phyloP scores from a whole-genome alignment of 768 basidiomycete species.

The Rhodotorula diobovata region DNA sequence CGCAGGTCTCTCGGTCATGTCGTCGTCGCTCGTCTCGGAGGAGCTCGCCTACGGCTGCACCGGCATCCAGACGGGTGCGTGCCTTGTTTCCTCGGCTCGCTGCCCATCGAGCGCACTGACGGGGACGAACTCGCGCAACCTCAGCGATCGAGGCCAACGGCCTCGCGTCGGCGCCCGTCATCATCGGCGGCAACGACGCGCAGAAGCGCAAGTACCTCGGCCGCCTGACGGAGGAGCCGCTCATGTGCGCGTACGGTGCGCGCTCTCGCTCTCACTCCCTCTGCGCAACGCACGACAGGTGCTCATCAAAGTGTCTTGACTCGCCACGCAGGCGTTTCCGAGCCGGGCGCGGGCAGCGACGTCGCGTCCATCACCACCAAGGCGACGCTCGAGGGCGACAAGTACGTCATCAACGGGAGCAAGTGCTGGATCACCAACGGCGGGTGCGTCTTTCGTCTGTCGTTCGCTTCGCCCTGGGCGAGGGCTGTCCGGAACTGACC shows the following conservation, averaged over 20 bases:
- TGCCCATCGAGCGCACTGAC: accelerated
- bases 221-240: constrained; percentile 49
- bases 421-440: constrained; percentile 47
- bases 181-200: constrained; percentile 47
- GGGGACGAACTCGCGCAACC: too few relatives aligned
- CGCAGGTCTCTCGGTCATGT: constrained; percentile 46
- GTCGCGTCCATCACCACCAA: constrained; percentile 49
- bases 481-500: not conserved
- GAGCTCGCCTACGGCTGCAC: constrained; percentile 39
- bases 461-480: not conserved
- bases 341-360: constrained; percentile 50
- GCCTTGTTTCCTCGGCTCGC: not conserved
- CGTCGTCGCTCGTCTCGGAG: constrained; percentile 48
- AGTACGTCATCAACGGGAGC: constrained; percentile 43
- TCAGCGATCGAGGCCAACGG: constrained; percentile 51
- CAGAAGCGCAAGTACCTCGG: constrained; percentile 50
- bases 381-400: constrained; percentile 47
- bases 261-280: constrained; percentile 20
- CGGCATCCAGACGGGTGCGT: constrained; percentile 32
- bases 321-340: constrained; percentile 26
- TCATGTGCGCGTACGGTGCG: constrained; percentile 48
- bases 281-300: too few relatives aligned
- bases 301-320: too few relatives aligned
- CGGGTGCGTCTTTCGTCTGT: constrained; percentile 30
- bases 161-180: constrained; percentile 47